phyloP scores from a whole-genome alignment of 495 filamentous ascomycete species.

The Penicillium chermesinum region DNA sequence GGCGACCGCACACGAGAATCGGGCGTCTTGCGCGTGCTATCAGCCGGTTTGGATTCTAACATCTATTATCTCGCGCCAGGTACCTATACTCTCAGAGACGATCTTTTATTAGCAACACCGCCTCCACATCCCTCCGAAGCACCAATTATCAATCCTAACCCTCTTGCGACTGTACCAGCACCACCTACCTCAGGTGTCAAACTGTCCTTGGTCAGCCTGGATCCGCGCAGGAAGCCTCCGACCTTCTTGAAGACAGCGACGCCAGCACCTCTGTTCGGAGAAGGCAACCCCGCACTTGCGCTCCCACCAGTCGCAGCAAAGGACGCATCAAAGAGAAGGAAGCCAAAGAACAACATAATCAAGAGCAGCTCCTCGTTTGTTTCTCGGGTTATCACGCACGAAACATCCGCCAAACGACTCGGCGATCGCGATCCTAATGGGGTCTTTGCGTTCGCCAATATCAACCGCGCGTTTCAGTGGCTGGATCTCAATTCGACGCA shows the following conservation, averaged over 20 bases:
- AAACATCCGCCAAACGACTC: constrained; percentile 69
- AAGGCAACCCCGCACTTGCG: constrained; percentile 70
- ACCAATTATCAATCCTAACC: constrained; percentile 78
- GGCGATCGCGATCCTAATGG: constrained; percentile 74
- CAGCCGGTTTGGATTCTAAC: constrained; percentile 15
- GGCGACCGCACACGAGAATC: not conserved
- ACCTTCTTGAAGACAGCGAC: constrained; percentile 38
- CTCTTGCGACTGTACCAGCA: constrained; percentile 73
- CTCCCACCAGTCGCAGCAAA: constrained; percentile 47
- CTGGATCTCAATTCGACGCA: constrained; percentile 56
- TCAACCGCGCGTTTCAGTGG: constrained; percentile 90
- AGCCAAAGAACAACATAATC: constrained; percentile 94
- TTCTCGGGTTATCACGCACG: constrained; percentile 88
- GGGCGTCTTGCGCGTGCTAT: not conserved
- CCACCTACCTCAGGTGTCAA: constrained; percentile 84
- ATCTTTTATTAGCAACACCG: constrained; percentile 87
- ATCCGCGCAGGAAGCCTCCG: constrained; percentile 52
- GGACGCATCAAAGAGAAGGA: constrained; percentile 71
- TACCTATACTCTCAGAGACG: constrained; percentile 82
- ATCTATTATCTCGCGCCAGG: constrained; percentile 43
- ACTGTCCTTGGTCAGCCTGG: constrained; percentile 68
- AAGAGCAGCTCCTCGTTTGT: constrained; percentile 98
- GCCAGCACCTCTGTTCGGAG: constrained; percentile 72
- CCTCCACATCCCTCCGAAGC: constrained; percentile 93
- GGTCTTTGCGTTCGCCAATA: constrained; percentile 85